Evolutionary conservation across 2,329 filamentous ascomycete species (phyloP).

Genomic region (Aureobasidium sp.): DNA sequence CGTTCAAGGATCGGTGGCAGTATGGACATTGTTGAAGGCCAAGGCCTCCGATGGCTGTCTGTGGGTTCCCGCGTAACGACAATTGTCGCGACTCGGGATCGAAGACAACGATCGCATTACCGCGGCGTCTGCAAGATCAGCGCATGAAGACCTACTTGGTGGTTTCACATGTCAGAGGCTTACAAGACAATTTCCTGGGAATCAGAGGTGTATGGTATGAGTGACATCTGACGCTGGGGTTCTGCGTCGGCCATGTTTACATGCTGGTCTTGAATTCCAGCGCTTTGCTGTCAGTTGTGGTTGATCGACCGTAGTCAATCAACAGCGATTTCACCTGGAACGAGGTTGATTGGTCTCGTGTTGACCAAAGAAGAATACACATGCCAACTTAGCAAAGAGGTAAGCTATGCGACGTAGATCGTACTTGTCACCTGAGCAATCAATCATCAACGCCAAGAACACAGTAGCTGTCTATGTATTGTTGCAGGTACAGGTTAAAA

Average conservation of each 20-base stretch:
- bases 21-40: slow-evolving; percentile 67
- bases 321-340: not conserved
- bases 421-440: slow-evolving; percentile 1
- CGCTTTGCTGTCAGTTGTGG: not conserved
- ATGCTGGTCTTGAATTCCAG: not conserved
- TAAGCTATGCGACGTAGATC: not conserved
- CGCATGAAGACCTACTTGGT: not conserved
- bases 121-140: slow-evolving; percentile 62
- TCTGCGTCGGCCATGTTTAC: slow-evolving; percentile 19
- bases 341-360: not conserved
- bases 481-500: not conserved
- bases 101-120: slow-evolving; percentile 85
- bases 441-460: slow-evolving; percentile 2
- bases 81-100: slow-evolving; percentile 80
- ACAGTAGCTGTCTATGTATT: not conserved
- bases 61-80: slow-evolving; percentile 62
- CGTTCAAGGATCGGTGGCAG: slow-evolving; percentile 67
- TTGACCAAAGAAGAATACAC: not conserved
- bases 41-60: slow-evolving; percentile 49
- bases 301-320: not conserved
- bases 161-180: not conserved
- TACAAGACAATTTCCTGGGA: slow-evolving; percentile 62
- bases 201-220: slow-evolving; percentile 68
- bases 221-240: slow-evolving; percentile 48
- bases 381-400: not conserved